phyloP scores from a whole-genome alignment of 2,329 filamentous ascomycete genomes.

The Clonostachys rhizophaga region DNA sequence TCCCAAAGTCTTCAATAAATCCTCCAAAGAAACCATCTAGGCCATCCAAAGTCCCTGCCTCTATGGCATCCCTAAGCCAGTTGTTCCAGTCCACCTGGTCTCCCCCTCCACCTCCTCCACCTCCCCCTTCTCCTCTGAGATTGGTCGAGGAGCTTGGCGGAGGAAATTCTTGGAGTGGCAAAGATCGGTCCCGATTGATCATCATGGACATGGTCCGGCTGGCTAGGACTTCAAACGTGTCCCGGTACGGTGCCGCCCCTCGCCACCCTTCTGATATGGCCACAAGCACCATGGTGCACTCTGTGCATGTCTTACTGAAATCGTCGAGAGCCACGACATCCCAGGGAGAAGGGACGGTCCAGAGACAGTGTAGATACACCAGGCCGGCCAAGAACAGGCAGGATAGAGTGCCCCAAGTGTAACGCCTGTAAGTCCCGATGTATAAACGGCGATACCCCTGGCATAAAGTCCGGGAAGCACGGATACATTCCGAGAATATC shows the following conservation, averaged over 20 bases:
- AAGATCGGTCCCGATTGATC: background rate
- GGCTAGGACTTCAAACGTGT: constrained; percentile 22
- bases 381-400: background rate
- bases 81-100: no score
- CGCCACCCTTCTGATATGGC: constrained; percentile 22
- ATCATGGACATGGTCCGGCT: constrained; percentile 13
- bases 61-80: no score
- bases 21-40: no score
- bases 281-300: constrained; percentile 19
- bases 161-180: no score
- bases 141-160: no score
- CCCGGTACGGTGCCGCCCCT: constrained; percentile 19
- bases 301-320: constrained; percentile 16
- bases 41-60: no score
- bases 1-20: no score
- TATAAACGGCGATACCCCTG: constrained; percentile 8
- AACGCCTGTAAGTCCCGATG: background rate
- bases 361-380: constrained; percentile 18
- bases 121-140: no score
- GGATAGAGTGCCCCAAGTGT: background rate
- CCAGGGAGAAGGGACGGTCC: constrained; percentile 14
- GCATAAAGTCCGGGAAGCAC: constrained; percentile 7
- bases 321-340: constrained; percentile 5
- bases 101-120: no score
- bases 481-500: constrained; percentile 12